A percentile compares a stretch with the other conserved stretches of the same genome.
Conservation (phyloP, 148 eudicot species). For the Diospyros lotus region DNA sequence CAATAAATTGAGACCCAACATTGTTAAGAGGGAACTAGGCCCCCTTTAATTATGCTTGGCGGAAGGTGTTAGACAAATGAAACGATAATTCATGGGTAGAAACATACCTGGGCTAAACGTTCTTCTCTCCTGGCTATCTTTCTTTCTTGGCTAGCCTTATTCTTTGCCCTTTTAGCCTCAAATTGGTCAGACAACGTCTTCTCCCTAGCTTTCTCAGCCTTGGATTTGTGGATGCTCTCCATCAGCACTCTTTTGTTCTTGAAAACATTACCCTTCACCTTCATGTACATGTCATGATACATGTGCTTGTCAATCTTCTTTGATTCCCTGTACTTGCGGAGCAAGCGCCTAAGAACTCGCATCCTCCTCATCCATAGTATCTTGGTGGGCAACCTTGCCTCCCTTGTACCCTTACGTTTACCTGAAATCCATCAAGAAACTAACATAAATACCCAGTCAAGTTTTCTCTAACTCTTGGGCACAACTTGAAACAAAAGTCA, state of each 20-base stretch:
- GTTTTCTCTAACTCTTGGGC: background rate
- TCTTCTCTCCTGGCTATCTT: slow-evolving; percentile 53
- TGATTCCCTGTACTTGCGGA: slow-evolving; percentile 50
- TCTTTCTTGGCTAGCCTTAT: slow-evolving; percentile 59
- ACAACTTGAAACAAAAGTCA: background rate
- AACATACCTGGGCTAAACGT: slow-evolving; percentile 45
- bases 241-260: slow-evolving; percentile 54
- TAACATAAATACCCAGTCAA: background rate
- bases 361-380: slow-evolving; percentile 56
- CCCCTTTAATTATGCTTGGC: background rate
- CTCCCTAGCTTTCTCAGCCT: slow-evolving; percentile 53
- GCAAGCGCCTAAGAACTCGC: slow-evolving; percentile 55
- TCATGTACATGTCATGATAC: slow-evolving; percentile 68
- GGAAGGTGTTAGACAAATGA: background rate
- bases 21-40: no score
- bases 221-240: slow-evolving; percentile 59
- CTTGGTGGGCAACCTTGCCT: slow-evolving; percentile 56
- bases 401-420: slow-evolving; percentile 57
- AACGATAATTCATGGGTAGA: no score
- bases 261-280: slow-evolving; percentile 54
- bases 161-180: slow-evolving; percentile 62
- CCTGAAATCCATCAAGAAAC: slow-evolving; percentile 22
- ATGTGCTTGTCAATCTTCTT: slow-evolving; percentile 57
- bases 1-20: no score
- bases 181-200: slow-evolving; percentile 57